phyloP scores from a whole-genome alignment of 1,139 yeast genomes.

The Lodderomyces theae region DNA sequence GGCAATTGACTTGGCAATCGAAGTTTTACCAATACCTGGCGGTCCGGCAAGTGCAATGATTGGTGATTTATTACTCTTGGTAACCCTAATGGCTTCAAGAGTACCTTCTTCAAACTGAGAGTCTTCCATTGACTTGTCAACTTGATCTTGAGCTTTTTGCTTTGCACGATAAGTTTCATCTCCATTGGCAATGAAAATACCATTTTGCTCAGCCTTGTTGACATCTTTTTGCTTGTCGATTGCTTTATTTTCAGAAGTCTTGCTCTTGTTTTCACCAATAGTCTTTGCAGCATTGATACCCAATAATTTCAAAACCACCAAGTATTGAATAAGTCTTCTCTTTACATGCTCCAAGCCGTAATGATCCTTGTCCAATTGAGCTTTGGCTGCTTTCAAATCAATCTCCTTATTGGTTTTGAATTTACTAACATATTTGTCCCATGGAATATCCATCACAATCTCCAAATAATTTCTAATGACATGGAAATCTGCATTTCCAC shows the following conservation, averaged over 20 bases:
- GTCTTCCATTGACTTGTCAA: constrained; percentile 20
- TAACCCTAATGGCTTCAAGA: constrained; percentile 25
- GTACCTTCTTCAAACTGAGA: constrained; percentile 12
- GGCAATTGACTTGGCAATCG: constrained; percentile 84
- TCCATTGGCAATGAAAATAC: constrained; percentile 34
- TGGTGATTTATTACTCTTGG: constrained; percentile 56
- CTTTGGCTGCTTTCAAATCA: constrained; percentile 54
- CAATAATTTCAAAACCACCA: constrained; percentile 72
- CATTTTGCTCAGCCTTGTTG: neutral
- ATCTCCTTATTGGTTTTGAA: constrained; percentile 43
- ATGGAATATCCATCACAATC: constrained; percentile 66
- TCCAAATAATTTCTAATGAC: constrained; percentile 71
- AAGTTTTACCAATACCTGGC: constrained; percentile 94
- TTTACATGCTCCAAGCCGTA: constrained; percentile 83
- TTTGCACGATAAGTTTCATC: constrained; percentile 34
- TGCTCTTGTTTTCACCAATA: constrained; percentile 12
- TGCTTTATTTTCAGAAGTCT: neutral
- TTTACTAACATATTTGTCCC: constrained; percentile 45
- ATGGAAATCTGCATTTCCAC: constrained; percentile 72
- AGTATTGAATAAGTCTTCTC: constrained; percentile 73
- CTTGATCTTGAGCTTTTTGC: constrained; percentile 27
- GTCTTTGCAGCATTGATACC: constrained; percentile 36
- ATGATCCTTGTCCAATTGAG: constrained; percentile 73
- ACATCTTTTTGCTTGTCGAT: constrained; percentile 7
- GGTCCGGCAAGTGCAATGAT: constrained; percentile 87